Evolutionary conservation across 495 filamentous ascomycete genomes (phyloP).

Genomic region (Neohortaea acidophila): DNA sequence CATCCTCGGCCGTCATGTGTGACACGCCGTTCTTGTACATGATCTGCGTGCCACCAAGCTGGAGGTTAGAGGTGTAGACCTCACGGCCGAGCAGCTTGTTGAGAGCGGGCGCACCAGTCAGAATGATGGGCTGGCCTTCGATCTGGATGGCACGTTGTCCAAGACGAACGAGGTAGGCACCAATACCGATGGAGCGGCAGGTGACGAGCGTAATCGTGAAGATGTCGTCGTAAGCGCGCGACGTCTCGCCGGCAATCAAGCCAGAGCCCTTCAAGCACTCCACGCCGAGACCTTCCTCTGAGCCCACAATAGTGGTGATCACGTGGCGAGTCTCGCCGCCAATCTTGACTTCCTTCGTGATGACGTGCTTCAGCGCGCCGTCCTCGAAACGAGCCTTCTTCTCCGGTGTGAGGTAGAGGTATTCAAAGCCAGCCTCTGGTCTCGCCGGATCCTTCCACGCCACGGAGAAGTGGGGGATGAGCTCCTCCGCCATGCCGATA

Average conservation of each 20-base stretch:
- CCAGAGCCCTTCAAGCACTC: constrained; percentile 95
- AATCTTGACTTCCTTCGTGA: constrained; percentile 72
- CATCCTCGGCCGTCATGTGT: constrained; percentile 93
- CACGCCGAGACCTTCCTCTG: constrained; percentile 90
- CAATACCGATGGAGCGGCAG: constrained; percentile 83
- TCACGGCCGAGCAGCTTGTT: constrained; percentile 97
- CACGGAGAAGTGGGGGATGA: constrained; percentile 91
- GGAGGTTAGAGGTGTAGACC: constrained; percentile 96
- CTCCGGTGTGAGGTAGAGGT: constrained; percentile 85
- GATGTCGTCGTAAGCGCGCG: constrained; percentile 94
- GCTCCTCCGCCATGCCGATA: constrained; percentile 88
- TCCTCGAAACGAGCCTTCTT: constrained; percentile 80
- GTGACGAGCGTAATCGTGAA: constrained; percentile 98
- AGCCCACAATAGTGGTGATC: constrained; percentile 87
- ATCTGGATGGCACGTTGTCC: constrained; percentile 97
- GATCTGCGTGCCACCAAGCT: constrained; percentile 98
- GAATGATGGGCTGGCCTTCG: constrained; percentile 96
- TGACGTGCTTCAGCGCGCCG: constrained; percentile 63
- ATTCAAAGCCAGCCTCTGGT: constrained; percentile 90
- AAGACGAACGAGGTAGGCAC: constrained; percentile 93
- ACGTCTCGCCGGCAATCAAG: constrained; percentile 94
- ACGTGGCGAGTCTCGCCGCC: constrained; percentile 84
- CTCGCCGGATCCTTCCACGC: constrained; percentile 81
- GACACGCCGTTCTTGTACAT: constrained; percentile 99
- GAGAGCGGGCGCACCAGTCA: constrained; percentile 91